Conservation (phyloP, 257 asterid species). For the Solanum lignicaule region DNA sequence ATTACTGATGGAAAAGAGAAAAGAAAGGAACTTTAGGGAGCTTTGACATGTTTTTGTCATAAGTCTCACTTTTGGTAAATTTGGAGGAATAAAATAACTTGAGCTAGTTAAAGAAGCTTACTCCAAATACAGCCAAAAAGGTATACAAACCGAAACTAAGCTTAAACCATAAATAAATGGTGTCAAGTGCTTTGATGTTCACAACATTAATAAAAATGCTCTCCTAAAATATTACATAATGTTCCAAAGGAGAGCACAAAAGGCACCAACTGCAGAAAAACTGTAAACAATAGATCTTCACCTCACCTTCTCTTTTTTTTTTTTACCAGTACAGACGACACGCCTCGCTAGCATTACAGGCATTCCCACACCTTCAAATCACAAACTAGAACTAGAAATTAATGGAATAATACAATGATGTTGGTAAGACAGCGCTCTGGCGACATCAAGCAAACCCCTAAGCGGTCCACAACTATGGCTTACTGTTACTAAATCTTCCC, state of each 20-base stretch:
- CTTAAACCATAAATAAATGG: not conserved
- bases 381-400: conserved; percentile 33
- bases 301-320: not conserved
- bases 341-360: not conserved
- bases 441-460: conserved; percentile 20
- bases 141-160: not conserved
- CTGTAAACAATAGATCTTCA: not conserved
- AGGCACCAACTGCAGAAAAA: not conserved
- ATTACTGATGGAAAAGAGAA: not conserved
- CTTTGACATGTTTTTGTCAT: not conserved
- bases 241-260: not conserved
- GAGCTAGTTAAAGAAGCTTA: too few species aligned
- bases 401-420: conserved; percentile 29
- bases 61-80: not conserved
- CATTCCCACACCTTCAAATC: conserved; percentile 10
- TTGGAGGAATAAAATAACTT: not conserved
- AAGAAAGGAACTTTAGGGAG: not conserved
- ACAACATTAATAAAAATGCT: not conserved
- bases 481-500: conserved; percentile 25
- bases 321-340: not conserved
- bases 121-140: not conserved
- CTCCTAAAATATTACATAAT: not conserved
- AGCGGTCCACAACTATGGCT: conserved; percentile 20
- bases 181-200: not conserved
- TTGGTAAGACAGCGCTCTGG: conserved; percentile 19